Evolutionary conservation across 1,139 yeast species (phyloP).

Genomic region (Suhomyces bribrorum): DNA sequence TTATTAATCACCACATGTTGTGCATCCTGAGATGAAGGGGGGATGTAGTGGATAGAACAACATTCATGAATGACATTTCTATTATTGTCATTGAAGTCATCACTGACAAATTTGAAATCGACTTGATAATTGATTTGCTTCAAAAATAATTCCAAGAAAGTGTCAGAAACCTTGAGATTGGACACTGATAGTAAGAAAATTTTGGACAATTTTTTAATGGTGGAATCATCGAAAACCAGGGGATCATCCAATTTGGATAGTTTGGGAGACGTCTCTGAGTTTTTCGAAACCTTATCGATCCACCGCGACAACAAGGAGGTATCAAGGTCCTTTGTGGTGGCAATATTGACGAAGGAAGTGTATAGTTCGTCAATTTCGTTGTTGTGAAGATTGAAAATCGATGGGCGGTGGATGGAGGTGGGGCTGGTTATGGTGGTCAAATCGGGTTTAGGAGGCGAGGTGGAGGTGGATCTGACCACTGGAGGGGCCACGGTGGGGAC

Average conservation of each 20-base stretch:
- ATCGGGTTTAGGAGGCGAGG: conserved; percentile 7
- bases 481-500: conserved; percentile 2
- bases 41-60: conserved; percentile 36
- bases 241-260: background rate
- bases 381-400: conserved; percentile 24
- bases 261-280: conserved; percentile 1
- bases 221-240: conserved; percentile 8
- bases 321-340: conserved; percentile 48
- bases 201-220: conserved; percentile 54
- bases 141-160: conserved; percentile 47
- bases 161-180: conserved; percentile 51
- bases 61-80: conserved; percentile 48
- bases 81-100: conserved; percentile 44
- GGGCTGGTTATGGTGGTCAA: conserved; percentile 3
- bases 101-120: conserved; percentile 40
- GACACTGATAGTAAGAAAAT: conserved; percentile 66
- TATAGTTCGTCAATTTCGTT: conserved; percentile 64
- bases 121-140: conserved; percentile 44
- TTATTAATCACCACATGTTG: conserved; percentile 43
- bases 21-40: conserved; percentile 34
- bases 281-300: conserved; percentile 45
- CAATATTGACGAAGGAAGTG: conserved; percentile 64
- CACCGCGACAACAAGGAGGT: conserved; percentile 49
- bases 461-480: conserved; percentile 1
- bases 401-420: conserved; percentile 12